These are phyloP conservation scores for Monilinia laxa DNA, from an alignment of 2,329 filamentous ascomycete species.

Conservation along the genomic window DNA sequence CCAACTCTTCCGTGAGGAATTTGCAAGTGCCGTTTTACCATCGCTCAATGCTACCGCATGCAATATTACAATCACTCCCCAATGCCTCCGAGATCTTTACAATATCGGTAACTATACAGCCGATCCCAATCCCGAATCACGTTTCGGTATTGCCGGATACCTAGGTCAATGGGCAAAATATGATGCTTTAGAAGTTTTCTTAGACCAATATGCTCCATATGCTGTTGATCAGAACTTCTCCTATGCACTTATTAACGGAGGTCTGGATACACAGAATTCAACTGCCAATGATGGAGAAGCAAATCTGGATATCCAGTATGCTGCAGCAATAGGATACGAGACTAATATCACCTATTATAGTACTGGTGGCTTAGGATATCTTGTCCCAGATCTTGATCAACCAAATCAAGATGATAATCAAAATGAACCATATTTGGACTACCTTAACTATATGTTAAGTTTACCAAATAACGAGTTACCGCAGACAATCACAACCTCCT, in stretches of 20 bases:
- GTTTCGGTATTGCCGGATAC: slow-evolving; percentile 59
- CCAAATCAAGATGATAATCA: slow-evolving; percentile 50
- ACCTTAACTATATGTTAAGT: slow-evolving; percentile 56
- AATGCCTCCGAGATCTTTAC: slow-evolving; percentile 41
- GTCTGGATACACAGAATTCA: slow-evolving; percentile 42
- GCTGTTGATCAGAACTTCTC: slow-evolving; percentile 35
- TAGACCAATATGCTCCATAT: slow-evolving; percentile 30
- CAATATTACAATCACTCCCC: slow-evolving; percentile 40
- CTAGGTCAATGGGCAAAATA: slow-evolving; percentile 37
- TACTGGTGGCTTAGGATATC: slow-evolving; percentile 52
- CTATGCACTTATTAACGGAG: slow-evolving; percentile 36
- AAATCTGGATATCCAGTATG: slow-evolving; percentile 50
- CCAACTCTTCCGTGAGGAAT: slow-evolving; percentile 30
- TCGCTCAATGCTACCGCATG: slow-evolving; percentile 31
- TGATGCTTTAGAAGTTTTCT: slow-evolving; percentile 30
- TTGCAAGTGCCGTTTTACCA: slow-evolving; percentile 32
- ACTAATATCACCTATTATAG: slow-evolving; percentile 54
- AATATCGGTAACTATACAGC: slow-evolving; percentile 50
- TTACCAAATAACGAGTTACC: slow-evolving; percentile 52
- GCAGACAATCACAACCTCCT: slow-evolving; percentile 62
- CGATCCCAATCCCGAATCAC: slow-evolving; percentile 49
- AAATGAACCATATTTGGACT: slow-evolving; percentile 67
- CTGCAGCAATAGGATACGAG: slow-evolving; percentile 52
- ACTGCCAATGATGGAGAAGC: slow-evolving; percentile 42
- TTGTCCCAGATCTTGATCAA: slow-evolving; percentile 44